Percentiles rank a stretch among this genome's conserved stretches.
These are phyloP conservation scores for Skeletonema grethae DNA, from an alignment of 108 stramenopile species.

Conservation along the genomic window DNA sequence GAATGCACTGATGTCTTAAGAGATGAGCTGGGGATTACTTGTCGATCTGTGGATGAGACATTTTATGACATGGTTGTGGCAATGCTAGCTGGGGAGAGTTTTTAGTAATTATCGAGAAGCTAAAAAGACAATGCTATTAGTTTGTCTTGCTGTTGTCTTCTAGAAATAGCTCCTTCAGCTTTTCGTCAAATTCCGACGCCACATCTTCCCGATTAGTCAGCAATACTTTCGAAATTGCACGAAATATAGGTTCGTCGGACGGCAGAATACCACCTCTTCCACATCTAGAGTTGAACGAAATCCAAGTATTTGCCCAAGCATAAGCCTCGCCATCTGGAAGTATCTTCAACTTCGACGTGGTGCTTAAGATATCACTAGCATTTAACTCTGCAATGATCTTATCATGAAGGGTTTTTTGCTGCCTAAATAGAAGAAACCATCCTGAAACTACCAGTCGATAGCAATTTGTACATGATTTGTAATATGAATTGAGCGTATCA, in stretches of 20 bases:
- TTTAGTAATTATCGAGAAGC: background rate
- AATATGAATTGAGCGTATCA: conserved; percentile 1
- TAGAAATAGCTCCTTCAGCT: background rate
- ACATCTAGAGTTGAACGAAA: conserved; percentile 13
- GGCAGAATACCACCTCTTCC: background rate
- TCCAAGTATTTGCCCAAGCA: conserved; percentile 17
- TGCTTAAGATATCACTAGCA: background rate
- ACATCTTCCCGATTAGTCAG: background rate
- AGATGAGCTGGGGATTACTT: conserved; percentile 52
- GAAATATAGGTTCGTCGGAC: conserved; percentile 19
- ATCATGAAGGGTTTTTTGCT: background rate
- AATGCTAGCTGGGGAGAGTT: conserved; percentile 29
- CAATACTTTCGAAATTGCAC: conserved; percentile 11
- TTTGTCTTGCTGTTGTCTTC: background rate
- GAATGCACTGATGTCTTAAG: conserved; percentile 56
- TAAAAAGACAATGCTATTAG: background rate
- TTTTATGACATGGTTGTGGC: conserved; percentile 71
- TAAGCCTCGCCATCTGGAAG: conserved; percentile 12
- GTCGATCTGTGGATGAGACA: conserved; percentile 71
- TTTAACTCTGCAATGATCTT: background rate
- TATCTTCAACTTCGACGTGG: background rate
- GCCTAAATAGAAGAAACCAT: conserved; percentile 31
- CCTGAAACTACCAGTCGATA: conserved; percentile 22
- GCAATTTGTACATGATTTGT: conserved; percentile 30
- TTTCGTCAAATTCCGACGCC: background rate